phyloP scores from a whole-genome alignment of 73 alveolate species.

The Paramecium biaurelia region DNA sequence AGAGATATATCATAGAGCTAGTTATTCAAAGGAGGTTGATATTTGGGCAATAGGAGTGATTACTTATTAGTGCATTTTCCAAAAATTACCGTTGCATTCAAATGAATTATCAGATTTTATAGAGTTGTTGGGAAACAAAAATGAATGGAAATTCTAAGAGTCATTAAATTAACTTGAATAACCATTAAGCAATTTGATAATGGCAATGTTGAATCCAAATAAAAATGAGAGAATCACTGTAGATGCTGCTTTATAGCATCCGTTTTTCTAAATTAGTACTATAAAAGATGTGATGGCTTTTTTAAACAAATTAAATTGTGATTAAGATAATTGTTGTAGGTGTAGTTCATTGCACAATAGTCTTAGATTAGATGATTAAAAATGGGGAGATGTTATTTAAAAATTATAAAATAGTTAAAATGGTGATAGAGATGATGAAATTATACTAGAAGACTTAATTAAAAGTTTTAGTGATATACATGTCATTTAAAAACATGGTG shows the following conservation, averaged over 20 bases:
- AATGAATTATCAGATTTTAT: not conserved
- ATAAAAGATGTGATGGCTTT: not conserved
- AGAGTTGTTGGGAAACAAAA: not conserved
- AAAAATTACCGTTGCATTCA: not conserved
- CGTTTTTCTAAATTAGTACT: constrained; percentile 68
- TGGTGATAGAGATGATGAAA: not conserved
- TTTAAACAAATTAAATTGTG: not conserved
- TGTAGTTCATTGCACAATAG: not conserved
- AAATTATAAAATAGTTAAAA: not conserved
- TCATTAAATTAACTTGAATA: not conserved
- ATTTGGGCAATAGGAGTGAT: constrained; percentile 42
- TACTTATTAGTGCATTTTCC: not conserved
- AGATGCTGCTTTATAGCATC: constrained; percentile 85
- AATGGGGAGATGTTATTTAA: not conserved
- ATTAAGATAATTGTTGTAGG: not conserved
- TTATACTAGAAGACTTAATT: not conserved
- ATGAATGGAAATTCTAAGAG: not conserved
- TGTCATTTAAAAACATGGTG: not conserved
- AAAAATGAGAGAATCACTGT: constrained; percentile 82
- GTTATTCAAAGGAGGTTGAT: not conserved
- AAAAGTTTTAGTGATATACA: not conserved
- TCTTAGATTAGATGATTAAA: not conserved
- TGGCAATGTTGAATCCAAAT: constrained; percentile 62
- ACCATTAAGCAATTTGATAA: not conserved
- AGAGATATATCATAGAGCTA: not conserved